Conservation (phyloP, 805 yeast genomes). For the Pichia insulana region DNA sequence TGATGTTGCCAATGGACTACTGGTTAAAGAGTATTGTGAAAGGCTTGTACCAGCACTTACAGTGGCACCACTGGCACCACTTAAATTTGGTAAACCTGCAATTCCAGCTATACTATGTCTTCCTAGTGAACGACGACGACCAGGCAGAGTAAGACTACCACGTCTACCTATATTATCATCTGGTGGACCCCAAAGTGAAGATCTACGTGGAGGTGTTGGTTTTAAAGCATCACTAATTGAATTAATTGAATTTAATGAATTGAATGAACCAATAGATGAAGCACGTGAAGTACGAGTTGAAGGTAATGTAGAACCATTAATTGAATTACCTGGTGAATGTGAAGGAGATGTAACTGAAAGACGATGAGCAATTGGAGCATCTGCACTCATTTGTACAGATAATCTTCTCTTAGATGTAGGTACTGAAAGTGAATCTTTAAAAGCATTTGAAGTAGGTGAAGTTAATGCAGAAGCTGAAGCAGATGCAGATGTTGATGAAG, state of each 20-base stretch:
- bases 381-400: conserved; percentile 15
- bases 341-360: conserved; percentile 20
- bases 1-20: not conserved
- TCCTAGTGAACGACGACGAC: too few relatives aligned
- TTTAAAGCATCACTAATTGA: conserved; percentile 3
- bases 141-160: conserved; percentile 2
- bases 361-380: conserved; percentile 6
- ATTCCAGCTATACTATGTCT: too few relatives aligned
- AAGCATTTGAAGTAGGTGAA: too few relatives aligned
- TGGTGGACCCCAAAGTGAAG: conserved; percentile 10
- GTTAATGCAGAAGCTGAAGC: too few relatives aligned
- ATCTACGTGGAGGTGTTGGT: conserved; percentile 8
- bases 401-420: conserved; percentile 21
- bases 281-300: conserved; percentile 8
- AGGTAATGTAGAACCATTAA: conserved; percentile 2
- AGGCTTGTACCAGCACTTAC: too few relatives aligned
- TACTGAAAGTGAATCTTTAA: too few relatives aligned
- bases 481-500: too few relatives aligned
- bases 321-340: conserved; percentile 14
- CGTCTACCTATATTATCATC: conserved; percentile 1
- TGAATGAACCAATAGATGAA: conserved; percentile 11
- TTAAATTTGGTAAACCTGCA: too few relatives aligned
- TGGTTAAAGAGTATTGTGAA: too few relatives aligned
- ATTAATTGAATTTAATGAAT: conserved; percentile 1
- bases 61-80: too few relatives aligned